Evolutionary conservation across 75 land plant species (phyloP).

Genomic region (Isoetes taiwanensis): DNA sequence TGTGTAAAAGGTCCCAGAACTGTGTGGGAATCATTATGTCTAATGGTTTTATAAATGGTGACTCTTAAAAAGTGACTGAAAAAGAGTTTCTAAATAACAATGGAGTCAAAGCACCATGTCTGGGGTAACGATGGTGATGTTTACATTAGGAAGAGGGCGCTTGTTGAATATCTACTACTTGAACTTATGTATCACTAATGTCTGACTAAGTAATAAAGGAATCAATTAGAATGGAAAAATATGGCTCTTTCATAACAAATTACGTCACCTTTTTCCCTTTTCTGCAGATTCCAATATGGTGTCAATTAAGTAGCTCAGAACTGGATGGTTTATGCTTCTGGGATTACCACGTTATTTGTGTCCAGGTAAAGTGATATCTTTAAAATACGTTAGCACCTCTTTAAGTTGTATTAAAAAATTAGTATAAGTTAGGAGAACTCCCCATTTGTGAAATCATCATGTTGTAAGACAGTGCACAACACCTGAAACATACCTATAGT

Average conservation of each 20-base stretch:
- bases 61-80: too few species aligned
- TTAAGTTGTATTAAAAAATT: neutral
- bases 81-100: too few species aligned
- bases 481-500: neutral
- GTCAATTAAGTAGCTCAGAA: conserved; percentile 60
- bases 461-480: neutral
- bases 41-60: neutral
- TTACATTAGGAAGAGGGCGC: neutral
- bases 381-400: too few species aligned
- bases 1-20: neutral
- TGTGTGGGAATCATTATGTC: neutral
- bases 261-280: neutral
- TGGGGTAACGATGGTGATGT: neutral
- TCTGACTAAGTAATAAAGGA: too few species aligned
- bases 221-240: neutral
- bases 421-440: neutral
- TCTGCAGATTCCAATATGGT: conserved; percentile 78
- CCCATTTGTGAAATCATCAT: neutral
- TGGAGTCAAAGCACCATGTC: neutral
- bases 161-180: neutral
- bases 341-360: conserved; percentile 97
- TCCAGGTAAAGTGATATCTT: conserved; percentile 44
- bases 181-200: neutral
- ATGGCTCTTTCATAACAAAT: neutral
- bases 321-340: conserved; percentile 68